Evolutionary conservation across 768 basidiomycete genomes (phyloP).

Genomic region (Phanerochaete carnosa): DNA sequence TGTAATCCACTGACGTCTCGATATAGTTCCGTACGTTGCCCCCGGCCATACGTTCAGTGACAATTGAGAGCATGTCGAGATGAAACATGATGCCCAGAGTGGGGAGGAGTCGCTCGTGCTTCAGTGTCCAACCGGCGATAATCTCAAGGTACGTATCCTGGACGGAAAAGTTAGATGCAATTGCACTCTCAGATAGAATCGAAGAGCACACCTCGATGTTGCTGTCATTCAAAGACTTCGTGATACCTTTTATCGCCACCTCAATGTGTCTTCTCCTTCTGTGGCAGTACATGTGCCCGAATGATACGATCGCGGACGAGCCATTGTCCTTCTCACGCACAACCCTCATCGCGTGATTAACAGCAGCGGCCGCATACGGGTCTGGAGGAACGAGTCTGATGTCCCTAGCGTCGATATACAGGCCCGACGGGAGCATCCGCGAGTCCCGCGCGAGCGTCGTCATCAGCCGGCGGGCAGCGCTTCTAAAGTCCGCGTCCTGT

Average conservation of each 20-base stretch:
- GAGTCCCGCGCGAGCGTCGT: background rate
- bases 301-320: too few species aligned
- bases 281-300: too few species aligned
- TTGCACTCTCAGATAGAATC: background rate
- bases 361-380: too few species aligned
- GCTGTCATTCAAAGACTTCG: background rate
- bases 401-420: background rate
- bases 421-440: background rate
- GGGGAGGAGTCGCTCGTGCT: background rate
- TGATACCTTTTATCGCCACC: background rate
- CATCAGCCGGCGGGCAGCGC: background rate
- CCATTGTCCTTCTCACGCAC: too few species aligned
- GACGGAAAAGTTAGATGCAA: background rate
- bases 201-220: background rate
- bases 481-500: background rate
- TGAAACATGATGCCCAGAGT: background rate
- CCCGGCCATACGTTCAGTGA: background rate
- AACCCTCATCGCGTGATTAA: too few species aligned
- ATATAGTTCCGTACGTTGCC: background rate
- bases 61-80: background rate
- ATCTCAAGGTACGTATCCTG: background rate
- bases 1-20: too few species aligned
- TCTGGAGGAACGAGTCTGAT: too few species aligned
- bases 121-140: background rate
- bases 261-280: background rate